These are phyloP conservation scores for Candida sojae DNA, from an alignment of 1,139 yeast genomes.

Conservation along the genomic window DNA sequence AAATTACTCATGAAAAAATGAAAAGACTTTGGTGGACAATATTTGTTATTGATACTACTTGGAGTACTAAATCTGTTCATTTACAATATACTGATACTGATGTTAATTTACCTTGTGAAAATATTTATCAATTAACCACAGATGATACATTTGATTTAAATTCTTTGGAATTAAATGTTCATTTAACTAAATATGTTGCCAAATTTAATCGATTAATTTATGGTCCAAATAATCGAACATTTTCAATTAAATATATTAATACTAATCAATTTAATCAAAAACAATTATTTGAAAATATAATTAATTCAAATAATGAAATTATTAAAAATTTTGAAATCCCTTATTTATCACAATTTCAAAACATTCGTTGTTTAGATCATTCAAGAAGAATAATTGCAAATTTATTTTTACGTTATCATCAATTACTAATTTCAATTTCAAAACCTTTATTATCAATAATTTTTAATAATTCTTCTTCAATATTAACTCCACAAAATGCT, in stretches of 20 bases:
- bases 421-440: constrained; percentile 43
- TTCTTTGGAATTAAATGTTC: constrained; percentile 39
- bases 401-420: constrained; percentile 48
- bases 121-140: constrained; percentile 31
- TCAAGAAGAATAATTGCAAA: constrained; percentile 33
- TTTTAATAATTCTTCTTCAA: constrained; percentile 31
- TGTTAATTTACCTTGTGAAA: constrained; percentile 46
- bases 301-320: constrained; percentile 30
- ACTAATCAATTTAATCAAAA: constrained; percentile 42
- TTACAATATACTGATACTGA: constrained; percentile 53
- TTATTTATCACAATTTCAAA: constrained; percentile 24
- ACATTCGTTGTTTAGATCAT: constrained; percentile 21
- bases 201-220: constrained; percentile 33
- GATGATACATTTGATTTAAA: constrained; percentile 26
- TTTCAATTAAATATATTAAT: constrained; percentile 41
- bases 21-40: constrained; percentile 59
- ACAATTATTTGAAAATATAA: constrained; percentile 30
- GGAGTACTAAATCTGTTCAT: constrained; percentile 53
- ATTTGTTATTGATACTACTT: constrained; percentile 49
- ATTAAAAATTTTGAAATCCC: constrained; percentile 35
- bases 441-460: constrained; percentile 48
- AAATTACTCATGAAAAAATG: constrained; percentile 29
- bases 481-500: constrained; percentile 24
- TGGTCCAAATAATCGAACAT: constrained; percentile 41
- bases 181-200: constrained; percentile 39